Evolutionary conservation across 495 filamentous ascomycete genomes (phyloP).

Genomic region (Podospora comata): DNA sequence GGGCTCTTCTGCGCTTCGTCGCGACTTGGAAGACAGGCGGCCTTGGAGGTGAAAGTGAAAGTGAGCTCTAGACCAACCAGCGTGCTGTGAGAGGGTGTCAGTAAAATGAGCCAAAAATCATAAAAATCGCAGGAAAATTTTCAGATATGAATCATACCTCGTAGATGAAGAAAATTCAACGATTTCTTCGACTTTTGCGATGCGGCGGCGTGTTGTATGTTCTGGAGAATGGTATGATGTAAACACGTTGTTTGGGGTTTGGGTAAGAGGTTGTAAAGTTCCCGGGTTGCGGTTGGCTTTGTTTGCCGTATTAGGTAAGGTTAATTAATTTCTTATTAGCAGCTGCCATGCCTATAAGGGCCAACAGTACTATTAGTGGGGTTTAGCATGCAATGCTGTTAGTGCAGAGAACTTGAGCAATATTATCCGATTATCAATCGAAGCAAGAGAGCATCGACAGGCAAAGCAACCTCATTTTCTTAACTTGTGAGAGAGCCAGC

Average conservation of each 20-base stretch:
- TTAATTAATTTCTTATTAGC: background rate
- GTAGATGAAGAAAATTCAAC: background rate
- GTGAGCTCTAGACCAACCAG: background rate
- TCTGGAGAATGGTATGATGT: conserved; percentile 7
- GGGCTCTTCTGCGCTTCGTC: conserved; percentile 2
- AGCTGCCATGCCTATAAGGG: background rate
- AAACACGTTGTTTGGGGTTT: conserved; percentile 11
- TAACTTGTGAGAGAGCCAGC: background rate
- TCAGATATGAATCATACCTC: background rate
- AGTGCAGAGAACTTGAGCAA: background rate
- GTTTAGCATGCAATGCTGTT: background rate
- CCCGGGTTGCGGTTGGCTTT: conserved; percentile 7
- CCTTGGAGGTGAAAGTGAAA: background rate
- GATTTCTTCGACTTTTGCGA: background rate
- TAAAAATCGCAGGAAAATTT: background rate
- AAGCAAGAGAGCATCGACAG: background rate
- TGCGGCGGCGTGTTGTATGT: background rate
- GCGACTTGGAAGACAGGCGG: background rate
- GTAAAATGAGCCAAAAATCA: background rate
- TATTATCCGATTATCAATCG: background rate
- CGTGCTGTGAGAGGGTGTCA: background rate
- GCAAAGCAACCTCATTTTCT: background rate
- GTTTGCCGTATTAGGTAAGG: background rate
- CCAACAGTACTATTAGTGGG: background rate
- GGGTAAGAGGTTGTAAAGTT: background rate